Conservation (phyloP, 495 filamentous ascomycete species). For the Annulohypoxylon moriforme region DNA sequence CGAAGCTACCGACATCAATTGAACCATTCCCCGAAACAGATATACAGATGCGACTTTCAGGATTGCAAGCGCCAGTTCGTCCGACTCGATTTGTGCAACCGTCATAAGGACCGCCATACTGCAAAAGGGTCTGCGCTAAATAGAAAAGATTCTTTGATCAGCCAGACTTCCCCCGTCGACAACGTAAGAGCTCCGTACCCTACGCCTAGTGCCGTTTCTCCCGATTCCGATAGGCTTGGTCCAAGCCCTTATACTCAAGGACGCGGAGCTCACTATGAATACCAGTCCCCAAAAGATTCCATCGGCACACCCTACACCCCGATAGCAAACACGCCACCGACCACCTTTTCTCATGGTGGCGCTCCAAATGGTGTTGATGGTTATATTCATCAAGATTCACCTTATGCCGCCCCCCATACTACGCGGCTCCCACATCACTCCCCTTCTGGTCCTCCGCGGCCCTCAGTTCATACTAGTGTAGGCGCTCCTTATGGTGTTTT, state of each 20-base stretch:
- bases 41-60: slow-evolving; percentile 94
- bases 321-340: slow-evolving; percentile 59
- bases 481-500: slow-evolving; percentile 59
- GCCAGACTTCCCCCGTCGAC: slow-evolving; percentile 65
- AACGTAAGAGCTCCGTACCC: slow-evolving; percentile 59
- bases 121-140: slow-evolving; percentile 93
- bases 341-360: slow-evolving; percentile 53
- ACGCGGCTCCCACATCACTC: slow-evolving; percentile 57
- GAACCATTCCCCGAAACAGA: slow-evolving; percentile 96
- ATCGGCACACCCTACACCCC: slow-evolving; percentile 62
- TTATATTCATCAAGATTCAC: slow-evolving; percentile 59
- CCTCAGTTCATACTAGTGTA: slow-evolving; percentile 59
- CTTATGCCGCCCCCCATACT: slow-evolving; percentile 49
- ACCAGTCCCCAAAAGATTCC: slow-evolving; percentile 63
- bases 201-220: slow-evolving; percentile 59
- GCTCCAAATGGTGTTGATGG: slow-evolving; percentile 54
- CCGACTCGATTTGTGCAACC: slow-evolving; percentile 90
- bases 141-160: slow-evolving; percentile 82
- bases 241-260: slow-evolving; percentile 55
- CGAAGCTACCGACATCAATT: slow-evolving; percentile 85
- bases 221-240: slow-evolving; percentile 61
- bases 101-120: slow-evolving; percentile 96
- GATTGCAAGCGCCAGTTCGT: slow-evolving; percentile 93
- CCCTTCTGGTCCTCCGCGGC: slow-evolving; percentile 54
- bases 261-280: slow-evolving; percentile 60